Evolutionary conservation across 2,329 filamentous ascomycete species (phyloP).

Genomic region (Chrysoporthe deuterocubensis): DNA sequence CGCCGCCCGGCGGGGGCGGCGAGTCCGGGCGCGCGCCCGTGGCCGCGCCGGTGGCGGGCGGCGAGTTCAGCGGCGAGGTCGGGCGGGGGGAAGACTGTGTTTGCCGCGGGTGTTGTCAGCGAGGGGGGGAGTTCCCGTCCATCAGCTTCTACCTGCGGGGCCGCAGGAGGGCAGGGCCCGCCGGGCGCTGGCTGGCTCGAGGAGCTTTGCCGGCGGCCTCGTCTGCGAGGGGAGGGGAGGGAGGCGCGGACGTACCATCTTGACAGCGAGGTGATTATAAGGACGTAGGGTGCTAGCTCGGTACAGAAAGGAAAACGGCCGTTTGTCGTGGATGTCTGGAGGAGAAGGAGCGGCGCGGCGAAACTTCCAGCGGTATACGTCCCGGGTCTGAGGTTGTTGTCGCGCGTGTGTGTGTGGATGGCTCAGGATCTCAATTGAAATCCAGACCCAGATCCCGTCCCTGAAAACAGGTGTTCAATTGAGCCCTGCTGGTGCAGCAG

Average conservation of each 20-base stretch:
- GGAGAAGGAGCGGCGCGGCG: not conserved
- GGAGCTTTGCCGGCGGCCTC: too few species aligned
- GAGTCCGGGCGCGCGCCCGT: conserved; percentile 76
- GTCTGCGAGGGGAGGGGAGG: too few species aligned
- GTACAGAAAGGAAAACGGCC: not conserved
- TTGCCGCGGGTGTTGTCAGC: conserved; percentile 29
- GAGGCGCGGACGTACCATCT: conserved; percentile 1
- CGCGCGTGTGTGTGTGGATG: not conserved
- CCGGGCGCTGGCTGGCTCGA: too few species aligned
- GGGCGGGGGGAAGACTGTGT: conserved; percentile 63
- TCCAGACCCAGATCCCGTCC: not conserved
- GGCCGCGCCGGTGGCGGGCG: conserved; percentile 66
- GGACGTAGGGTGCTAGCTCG: not conserved
- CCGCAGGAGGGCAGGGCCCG: too few species aligned
- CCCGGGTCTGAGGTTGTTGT: not conserved
- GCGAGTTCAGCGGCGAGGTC: conserved; percentile 61
- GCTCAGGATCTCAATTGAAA: not conserved
- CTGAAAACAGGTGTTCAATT: conserved; percentile 21
- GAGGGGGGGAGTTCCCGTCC: not conserved
- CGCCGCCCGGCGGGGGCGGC: conserved; percentile 87
- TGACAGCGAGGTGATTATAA: not conserved
- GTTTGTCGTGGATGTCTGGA: not conserved
- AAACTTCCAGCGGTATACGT: not conserved
- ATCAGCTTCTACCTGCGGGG: too few species aligned
- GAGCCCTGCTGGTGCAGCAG: not conserved